phyloP scores from a whole-genome alignment of 805 yeast species.

The Candida palmyrensis region DNA sequence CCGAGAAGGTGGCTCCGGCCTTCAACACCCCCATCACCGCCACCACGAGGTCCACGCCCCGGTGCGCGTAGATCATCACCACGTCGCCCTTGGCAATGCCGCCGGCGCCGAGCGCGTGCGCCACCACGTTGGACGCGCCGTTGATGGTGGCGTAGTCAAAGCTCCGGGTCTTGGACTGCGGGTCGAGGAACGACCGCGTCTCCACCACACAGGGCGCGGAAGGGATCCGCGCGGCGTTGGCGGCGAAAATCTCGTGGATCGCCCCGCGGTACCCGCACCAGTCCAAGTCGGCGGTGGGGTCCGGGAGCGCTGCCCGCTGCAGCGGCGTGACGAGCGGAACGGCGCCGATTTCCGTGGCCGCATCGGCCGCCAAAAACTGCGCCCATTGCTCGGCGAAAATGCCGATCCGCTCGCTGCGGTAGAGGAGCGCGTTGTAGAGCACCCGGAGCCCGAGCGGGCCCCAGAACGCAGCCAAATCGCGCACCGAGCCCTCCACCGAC shows the following conservation, averaged over 20 bases:
- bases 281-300: slow-evolving; percentile 81
- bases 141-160: slow-evolving; percentile 87
- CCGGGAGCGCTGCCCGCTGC: slow-evolving; percentile 65
- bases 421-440: slow-evolving; percentile 73
- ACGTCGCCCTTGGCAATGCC: slow-evolving; percentile 91
- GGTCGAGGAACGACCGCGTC: slow-evolving; percentile 65
- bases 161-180: slow-evolving; percentile 52
- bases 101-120: slow-evolving; percentile 73
- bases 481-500: slow-evolving; percentile 48
- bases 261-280: slow-evolving; percentile 93
- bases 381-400: slow-evolving; percentile 69
- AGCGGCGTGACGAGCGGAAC: slow-evolving; percentile 65
- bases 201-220: slow-evolving; percentile 90
- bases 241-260: slow-evolving; percentile 91
- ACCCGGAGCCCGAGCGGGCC: slow-evolving; percentile 35
- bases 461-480: slow-evolving; percentile 57
- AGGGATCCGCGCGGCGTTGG: slow-evolving; percentile 79
- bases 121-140: slow-evolving; percentile 89
- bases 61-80: slow-evolving; percentile 94
- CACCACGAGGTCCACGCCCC: slow-evolving; percentile 95
- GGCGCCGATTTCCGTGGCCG: slow-evolving; percentile 49
- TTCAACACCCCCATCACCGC: slow-evolving; percentile 97
- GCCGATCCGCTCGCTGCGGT: slow-evolving; percentile 61
- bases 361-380: slow-evolving; percentile 39
- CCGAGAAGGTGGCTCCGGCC: slow-evolving; percentile 98